Conservation (phyloP, 352 stramenopile species). For the Pythium vanterpoolii region DNA sequence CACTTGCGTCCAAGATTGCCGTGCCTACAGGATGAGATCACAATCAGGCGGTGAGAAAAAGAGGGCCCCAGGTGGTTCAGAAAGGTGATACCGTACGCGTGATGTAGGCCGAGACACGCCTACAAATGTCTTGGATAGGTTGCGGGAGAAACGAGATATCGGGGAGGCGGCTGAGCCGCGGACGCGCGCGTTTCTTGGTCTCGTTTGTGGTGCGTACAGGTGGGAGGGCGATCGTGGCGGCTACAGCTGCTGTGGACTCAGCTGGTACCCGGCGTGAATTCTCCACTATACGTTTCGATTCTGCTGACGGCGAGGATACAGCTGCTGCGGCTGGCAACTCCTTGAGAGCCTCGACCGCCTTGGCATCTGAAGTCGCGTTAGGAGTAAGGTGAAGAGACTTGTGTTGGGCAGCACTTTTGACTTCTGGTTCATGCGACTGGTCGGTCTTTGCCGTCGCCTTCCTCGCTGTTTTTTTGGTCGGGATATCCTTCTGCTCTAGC, state of each 20-base stretch:
- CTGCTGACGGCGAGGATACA: not conserved
- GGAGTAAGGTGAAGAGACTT: not conserved
- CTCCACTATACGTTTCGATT: not conserved
- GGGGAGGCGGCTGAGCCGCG: constrained; percentile 38
- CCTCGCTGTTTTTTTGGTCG: constrained; percentile 4
- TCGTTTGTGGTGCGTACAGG: constrained; percentile 4
- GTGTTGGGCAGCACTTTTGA: not conserved
- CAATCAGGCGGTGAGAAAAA: not conserved
- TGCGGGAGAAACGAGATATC: constrained; percentile 52
- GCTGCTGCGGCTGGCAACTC: not conserved
- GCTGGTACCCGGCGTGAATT: not conserved
- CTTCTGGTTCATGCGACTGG: not conserved
- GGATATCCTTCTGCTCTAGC: not conserved
- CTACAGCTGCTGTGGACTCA: not conserved
- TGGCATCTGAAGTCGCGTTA: not conserved
- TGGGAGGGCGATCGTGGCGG: not conserved
- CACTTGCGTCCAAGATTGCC: constrained; percentile 54
- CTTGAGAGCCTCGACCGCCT: constrained; percentile 2
- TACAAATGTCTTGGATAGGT: constrained; percentile 50
- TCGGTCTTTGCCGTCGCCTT: not conserved
- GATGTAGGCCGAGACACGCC: constrained; percentile 42
- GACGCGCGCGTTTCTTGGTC: constrained; percentile 44
- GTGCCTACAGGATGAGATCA: constrained; percentile 21
- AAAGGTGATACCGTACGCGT: constrained; percentile 22
- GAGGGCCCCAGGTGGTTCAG: no score